These are phyloP conservation scores for Globisporangium abappressorium DNA, from an alignment of 352 stramenopile genomes.

Conservation along the genomic window DNA sequence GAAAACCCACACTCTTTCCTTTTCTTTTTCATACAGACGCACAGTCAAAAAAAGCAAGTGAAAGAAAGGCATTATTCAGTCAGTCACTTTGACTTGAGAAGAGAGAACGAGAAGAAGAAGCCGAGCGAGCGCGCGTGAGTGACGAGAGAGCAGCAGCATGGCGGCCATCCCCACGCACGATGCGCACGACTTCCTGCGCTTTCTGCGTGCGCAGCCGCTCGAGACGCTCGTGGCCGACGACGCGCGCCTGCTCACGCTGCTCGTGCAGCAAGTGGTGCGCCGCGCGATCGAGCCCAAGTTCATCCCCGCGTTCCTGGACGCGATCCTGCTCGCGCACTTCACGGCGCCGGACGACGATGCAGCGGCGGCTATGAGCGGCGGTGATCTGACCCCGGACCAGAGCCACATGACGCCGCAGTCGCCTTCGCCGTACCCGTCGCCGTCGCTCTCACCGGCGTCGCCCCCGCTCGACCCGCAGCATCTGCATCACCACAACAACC, in stretches of 20 bases:
- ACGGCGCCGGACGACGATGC: slow-evolving; percentile 9
- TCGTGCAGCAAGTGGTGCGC: slow-evolving; percentile 20
- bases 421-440: slow-evolving; percentile 16
- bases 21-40: background rate
- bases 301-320: slow-evolving; percentile 38
- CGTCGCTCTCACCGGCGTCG: slow-evolving; percentile 18
- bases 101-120: slow-evolving; percentile 2
- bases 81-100: background rate
- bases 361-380: slow-evolving; percentile 7
- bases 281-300: slow-evolving; percentile 23
- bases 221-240: slow-evolving; percentile 13
- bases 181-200: slow-evolving; percentile 18
- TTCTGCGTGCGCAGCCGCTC: slow-evolving; percentile 19
- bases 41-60: background rate
- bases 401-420: slow-evolving; percentile 17
- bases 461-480: slow-evolving; percentile 16
- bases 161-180: slow-evolving; percentile 20
- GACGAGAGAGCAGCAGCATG: slow-evolving; percentile 5
- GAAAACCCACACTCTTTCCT: background rate
- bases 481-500: slow-evolving; percentile 2
- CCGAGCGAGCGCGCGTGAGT: background rate
- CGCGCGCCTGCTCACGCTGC: slow-evolving; percentile 13
- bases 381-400: slow-evolving; percentile 14
- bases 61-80: background rate
- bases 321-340: slow-evolving; percentile 45